phyloP scores from a whole-genome alignment of 805 yeast genomes.

The Ogataea henricii region DNA sequence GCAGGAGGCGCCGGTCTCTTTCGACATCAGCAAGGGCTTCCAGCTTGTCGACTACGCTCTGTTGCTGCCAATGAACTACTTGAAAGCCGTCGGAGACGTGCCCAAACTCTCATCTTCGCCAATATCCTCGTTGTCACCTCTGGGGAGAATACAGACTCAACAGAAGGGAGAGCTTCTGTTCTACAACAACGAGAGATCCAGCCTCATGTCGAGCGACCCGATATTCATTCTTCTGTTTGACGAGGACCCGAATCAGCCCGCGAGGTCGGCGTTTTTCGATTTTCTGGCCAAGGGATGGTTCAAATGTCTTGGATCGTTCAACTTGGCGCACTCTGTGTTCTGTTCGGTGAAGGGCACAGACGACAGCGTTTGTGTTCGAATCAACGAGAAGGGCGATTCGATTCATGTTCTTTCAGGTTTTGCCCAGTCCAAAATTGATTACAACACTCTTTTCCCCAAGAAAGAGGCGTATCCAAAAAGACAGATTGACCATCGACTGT shows the following conservation, averaged over 20 bases:
- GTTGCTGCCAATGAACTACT: constrained; percentile 38
- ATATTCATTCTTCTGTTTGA: constrained; percentile 41
- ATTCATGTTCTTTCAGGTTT: constrained; percentile 35
- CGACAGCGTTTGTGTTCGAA: constrained; percentile 42
- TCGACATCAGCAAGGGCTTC: constrained; percentile 39
- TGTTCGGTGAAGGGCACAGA: constrained; percentile 39
- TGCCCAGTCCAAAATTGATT: constrained; percentile 14
- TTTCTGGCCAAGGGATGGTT: constrained; percentile 45
- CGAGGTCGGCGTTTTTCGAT: constrained; percentile 39
- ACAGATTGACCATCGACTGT: constrained; percentile 6
- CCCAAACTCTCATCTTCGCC: neutral
- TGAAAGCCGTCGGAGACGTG: constrained; percentile 15
- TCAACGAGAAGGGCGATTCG: constrained; percentile 35
- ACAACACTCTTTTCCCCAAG: constrained; percentile 15
- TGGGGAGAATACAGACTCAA: neutral
- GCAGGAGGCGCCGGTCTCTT: constrained; percentile 38
- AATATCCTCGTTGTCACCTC: constrained; percentile 8
- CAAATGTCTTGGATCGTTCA: constrained; percentile 32
- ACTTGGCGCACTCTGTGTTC: constrained; percentile 43
- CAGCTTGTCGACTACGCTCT: constrained; percentile 41
- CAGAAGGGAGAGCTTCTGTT: constrained; percentile 14
- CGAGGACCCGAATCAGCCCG: constrained; percentile 20
- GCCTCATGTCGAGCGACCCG: constrained; percentile 33
- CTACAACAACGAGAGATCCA: constrained; percentile 29
- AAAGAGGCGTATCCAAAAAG: constrained; percentile 8